Conservation (phyloP, 176 grass and related monocot species). For the Rhynchospora pubera region DNA sequence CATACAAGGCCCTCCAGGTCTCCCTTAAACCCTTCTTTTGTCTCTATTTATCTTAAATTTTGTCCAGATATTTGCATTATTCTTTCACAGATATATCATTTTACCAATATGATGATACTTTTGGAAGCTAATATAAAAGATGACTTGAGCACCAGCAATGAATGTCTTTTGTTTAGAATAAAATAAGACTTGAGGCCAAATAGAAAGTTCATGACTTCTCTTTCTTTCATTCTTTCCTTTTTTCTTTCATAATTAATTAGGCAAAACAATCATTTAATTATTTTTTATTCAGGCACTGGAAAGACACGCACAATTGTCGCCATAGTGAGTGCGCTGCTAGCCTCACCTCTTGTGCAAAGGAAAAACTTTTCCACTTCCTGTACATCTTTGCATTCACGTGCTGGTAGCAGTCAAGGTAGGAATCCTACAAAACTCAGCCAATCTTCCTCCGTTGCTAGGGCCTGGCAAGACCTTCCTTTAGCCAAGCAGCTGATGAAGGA, state of each 20-base stretch:
- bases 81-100: not conserved
- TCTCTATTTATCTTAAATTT: not conserved
- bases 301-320: slow-evolving; percentile 92
- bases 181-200: too few relatives aligned
- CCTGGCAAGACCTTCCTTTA: slow-evolving; percentile 87
- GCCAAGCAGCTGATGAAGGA: slow-evolving; percentile 68
- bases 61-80: not conserved
- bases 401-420: slow-evolving; percentile 30
- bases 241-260: not conserved
- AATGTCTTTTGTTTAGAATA: too few relatives aligned
- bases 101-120: too few relatives aligned
- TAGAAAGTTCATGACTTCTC: not conserved
- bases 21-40: not conserved
- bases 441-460: slow-evolving; percentile 60
- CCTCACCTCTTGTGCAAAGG: slow-evolving; percentile 35
- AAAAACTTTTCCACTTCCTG: slow-evolving; percentile 30
- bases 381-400: slow-evolving; percentile 26
- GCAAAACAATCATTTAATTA: not conserved
- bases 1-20: slow-evolving; percentile 98
- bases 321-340: slow-evolving; percentile 73
- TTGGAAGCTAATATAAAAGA: too few relatives aligned
- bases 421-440: slow-evolving; percentile 39
- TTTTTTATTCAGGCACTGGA: slow-evolving; percentile 62
- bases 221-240: slow-evolving; percentile 2
- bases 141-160: too few relatives aligned